phyloP scores from a whole-genome alignment of 2,329 filamentous ascomycete genomes.

The Apiospora koreana region DNA sequence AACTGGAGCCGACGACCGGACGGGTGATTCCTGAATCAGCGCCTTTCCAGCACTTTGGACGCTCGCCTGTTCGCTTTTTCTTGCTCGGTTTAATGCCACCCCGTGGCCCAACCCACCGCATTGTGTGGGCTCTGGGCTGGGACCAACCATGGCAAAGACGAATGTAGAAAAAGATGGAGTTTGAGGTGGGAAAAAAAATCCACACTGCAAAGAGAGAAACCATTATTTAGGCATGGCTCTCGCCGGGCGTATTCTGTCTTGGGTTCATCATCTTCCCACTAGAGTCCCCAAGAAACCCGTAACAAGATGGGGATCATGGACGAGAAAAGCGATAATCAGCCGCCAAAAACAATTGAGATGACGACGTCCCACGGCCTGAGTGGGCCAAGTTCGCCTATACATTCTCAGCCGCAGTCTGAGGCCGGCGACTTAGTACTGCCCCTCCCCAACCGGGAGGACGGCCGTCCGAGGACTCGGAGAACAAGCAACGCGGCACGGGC shows the following conservation, averaged over 20 bases:
- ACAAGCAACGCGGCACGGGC: neutral
- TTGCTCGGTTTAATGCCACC: slow-evolving; percentile 6
- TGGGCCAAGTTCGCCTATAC: neutral
- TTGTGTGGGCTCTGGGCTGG: neutral
- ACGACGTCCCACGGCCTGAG: neutral
- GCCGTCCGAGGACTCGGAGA: neutral
- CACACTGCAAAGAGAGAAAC: neutral
- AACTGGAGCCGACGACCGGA: slow-evolving; percentile 5
- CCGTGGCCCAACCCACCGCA: slow-evolving; percentile 2
- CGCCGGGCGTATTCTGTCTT: neutral
- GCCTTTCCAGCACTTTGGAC: neutral
- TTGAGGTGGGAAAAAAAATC: neutral
- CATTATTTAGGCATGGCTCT: slow-evolving; percentile 1
- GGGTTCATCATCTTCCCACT: neutral
- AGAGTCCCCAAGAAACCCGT: neutral
- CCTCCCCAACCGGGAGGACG: neutral
- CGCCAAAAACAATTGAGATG: neutral
- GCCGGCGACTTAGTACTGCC: neutral
- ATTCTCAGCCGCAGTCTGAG: neutral
- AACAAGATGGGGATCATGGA: neutral
- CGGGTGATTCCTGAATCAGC: neutral
- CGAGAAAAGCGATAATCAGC: neutral
- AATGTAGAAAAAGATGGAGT: slow-evolving; percentile 8
- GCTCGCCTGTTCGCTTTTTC: neutral
- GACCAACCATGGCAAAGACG: neutral